Conservation (phyloP, 345 rosid species). For the Camelina hispida region DNA sequence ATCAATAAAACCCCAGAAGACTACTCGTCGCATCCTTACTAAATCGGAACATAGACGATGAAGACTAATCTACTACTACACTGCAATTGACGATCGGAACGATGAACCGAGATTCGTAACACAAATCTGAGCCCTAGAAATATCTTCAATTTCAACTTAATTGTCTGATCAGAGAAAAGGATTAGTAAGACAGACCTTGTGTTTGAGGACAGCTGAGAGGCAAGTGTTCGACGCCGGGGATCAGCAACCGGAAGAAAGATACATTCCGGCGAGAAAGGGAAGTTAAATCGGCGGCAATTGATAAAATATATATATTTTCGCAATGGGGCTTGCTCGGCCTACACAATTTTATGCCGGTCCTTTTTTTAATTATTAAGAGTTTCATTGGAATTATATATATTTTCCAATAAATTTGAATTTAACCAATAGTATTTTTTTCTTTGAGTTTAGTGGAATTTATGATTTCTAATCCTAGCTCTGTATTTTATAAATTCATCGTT, state of each 20-base stretch:
- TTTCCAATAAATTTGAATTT: neutral
- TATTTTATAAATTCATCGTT: neutral
- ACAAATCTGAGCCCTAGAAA: slow-evolving; percentile 1
- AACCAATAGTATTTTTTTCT: neutral
- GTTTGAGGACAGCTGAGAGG: neutral
- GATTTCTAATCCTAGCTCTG: neutral
- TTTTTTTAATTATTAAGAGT: neutral
- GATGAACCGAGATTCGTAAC: neutral
- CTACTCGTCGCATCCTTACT: neutral
- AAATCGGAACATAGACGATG: neutral
- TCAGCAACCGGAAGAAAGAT: neutral
- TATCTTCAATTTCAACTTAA: neutral
- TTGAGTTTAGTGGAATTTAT: neutral
- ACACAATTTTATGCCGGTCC: neutral
- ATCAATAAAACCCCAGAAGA: neutral
- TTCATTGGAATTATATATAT: neutral
- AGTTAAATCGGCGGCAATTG: neutral
- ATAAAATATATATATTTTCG: neutral
- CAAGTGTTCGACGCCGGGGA: neutral
- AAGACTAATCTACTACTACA: neutral
- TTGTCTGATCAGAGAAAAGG: neutral
- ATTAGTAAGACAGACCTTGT: neutral
- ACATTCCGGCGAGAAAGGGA: slow-evolving; percentile 1
- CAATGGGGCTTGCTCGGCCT: slow-evolving; percentile 6
- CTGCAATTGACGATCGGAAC: neutral